Conservation (phyloP, 2,329 filamentous ascomycete species). For the Apiospora arundinis region DNA sequence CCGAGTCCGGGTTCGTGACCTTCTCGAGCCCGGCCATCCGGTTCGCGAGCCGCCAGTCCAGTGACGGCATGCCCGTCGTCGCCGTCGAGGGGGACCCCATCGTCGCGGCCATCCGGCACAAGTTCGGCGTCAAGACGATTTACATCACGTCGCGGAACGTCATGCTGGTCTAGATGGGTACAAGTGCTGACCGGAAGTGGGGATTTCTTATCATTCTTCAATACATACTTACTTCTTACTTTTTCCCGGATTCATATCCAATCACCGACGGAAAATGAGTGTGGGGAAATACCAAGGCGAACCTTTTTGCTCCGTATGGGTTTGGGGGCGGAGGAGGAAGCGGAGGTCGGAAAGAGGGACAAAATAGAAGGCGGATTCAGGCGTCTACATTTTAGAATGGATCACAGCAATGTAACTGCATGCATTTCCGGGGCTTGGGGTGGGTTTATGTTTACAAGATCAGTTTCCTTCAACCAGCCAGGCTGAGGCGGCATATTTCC, state of each 20-base stretch:
- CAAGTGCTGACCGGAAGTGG: not conserved
- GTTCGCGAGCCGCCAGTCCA: constrained; percentile 34
- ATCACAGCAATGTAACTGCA: not conserved
- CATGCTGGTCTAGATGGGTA: constrained; percentile 31
- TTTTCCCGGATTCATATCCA: not conserved
- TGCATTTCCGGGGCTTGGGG: not conserved
- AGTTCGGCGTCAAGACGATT: constrained; percentile 31
- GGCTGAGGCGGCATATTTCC: not conserved
- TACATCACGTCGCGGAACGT: constrained; percentile 35
- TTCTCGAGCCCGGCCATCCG: constrained; percentile 36
- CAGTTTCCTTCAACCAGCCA: not conserved
- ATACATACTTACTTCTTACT: not conserved
- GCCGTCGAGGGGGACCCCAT: constrained; percentile 31
- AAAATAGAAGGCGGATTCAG: not conserved
- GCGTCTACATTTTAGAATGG: constrained; percentile 9
- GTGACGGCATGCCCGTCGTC: constrained; percentile 33
- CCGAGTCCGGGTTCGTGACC: constrained; percentile 32
- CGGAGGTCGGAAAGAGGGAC: no score
- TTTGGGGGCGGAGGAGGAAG: not conserved
- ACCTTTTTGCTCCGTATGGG: not conserved
- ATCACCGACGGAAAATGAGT: no score
- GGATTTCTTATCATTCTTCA: not conserved
- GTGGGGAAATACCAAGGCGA: not conserved
- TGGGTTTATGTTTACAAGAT: not conserved
- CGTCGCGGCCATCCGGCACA: constrained; percentile 32